A percentile compares a stretch with the other conserved stretches of the same genome.
Evolutionary conservation across 2,329 filamentous ascomycete genomes (phyloP).

Genomic region (Hypoxylon sp.): DNA sequence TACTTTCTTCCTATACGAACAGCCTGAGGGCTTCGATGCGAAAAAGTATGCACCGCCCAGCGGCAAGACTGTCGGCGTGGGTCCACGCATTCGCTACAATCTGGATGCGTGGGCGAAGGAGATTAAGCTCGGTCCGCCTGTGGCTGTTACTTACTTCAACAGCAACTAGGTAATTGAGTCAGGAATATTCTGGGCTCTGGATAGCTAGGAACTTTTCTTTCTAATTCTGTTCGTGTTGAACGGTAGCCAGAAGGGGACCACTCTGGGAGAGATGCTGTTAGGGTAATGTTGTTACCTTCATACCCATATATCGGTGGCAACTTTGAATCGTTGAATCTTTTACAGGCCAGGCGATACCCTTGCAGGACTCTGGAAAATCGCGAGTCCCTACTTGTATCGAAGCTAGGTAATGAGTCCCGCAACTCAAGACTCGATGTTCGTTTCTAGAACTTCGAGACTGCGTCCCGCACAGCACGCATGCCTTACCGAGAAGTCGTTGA

Average conservation of each 20-base stretch:
- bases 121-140: conserved; percentile 51
- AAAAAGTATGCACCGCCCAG: conserved; percentile 49
- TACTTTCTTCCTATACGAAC: conserved; percentile 64
- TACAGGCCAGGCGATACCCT: background rate
- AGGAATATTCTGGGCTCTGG: background rate
- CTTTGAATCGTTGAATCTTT: conserved; percentile 12
- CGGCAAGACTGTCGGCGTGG: conserved; percentile 56
- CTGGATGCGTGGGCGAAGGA: conserved; percentile 58
- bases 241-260: background rate
- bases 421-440: conserved; percentile 16
- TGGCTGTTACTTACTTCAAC: conserved; percentile 59
- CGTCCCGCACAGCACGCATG: conserved; percentile 1
- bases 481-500: conserved; percentile 7
- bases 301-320: conserved; percentile 15
- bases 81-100: conserved; percentile 60
- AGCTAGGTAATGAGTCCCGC: conserved; percentile 7
- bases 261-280: conserved; percentile 3
- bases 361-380: background rate
- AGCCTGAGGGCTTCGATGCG: conserved; percentile 59
- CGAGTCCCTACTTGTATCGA: conserved; percentile 11
- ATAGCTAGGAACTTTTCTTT: background rate
- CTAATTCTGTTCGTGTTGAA: background rate
- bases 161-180: conserved; percentile 45
- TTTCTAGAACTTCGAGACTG: conserved; percentile 8
- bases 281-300: conserved; percentile 13